Percentiles rank a stretch among this genome's conserved stretches.
Conservation (phyloP, 1,284 basidiomycete species). For the Papiliotrema fonsecae region DNA sequence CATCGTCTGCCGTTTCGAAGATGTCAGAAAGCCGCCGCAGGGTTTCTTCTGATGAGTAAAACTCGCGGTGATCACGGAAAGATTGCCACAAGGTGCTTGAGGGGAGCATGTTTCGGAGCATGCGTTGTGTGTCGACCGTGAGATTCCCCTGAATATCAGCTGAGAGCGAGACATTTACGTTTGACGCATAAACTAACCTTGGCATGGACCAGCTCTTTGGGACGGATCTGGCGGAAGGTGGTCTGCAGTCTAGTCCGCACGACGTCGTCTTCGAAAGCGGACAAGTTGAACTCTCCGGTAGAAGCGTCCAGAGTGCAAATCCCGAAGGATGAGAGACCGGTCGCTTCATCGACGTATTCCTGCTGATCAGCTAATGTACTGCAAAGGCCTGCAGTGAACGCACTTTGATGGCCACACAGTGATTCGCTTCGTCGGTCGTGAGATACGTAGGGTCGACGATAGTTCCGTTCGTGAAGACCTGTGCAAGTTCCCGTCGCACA, state of each 20-base stretch:
- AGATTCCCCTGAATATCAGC: slow-evolving; percentile 62
- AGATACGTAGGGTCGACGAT: slow-evolving; percentile 87
- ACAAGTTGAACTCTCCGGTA: slow-evolving; percentile 92
- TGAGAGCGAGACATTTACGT: too few species aligned
- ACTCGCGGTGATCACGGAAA: slow-evolving; percentile 70
- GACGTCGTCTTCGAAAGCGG: slow-evolving; percentile 85
- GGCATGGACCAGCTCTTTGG: slow-evolving; percentile 87
- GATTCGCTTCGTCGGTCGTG: slow-evolving; percentile 88
- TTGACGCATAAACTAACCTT: slow-evolving; percentile 57
- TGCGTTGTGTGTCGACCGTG: slow-evolving; percentile 69
- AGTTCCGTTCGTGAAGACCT: slow-evolving; percentile 95
- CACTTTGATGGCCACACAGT: slow-evolving; percentile 85
- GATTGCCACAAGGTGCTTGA: slow-evolving; percentile 80
- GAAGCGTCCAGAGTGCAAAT: slow-evolving; percentile 92
- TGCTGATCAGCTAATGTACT: slow-evolving; percentile 24
- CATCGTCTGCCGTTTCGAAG: slow-evolving; percentile 54
- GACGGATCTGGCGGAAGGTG: slow-evolving; percentile 82
- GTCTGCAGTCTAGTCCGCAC: slow-evolving; percentile 92
- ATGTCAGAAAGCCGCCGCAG: slow-evolving; percentile 64
- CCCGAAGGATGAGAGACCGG: slow-evolving; percentile 59
- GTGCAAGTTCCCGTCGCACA: slow-evolving; percentile 82
- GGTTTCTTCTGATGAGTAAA: slow-evolving; percentile 68
- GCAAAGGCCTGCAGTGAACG: slow-evolving; percentile 3
- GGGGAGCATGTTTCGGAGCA: slow-evolving; percentile 74
- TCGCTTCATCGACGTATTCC: slow-evolving; percentile 30